Percentiles rank a stretch among this genome's conserved stretches.
Conservation (phyloP, 140 eudicot species). For the Flaveria floridana region DNA sequence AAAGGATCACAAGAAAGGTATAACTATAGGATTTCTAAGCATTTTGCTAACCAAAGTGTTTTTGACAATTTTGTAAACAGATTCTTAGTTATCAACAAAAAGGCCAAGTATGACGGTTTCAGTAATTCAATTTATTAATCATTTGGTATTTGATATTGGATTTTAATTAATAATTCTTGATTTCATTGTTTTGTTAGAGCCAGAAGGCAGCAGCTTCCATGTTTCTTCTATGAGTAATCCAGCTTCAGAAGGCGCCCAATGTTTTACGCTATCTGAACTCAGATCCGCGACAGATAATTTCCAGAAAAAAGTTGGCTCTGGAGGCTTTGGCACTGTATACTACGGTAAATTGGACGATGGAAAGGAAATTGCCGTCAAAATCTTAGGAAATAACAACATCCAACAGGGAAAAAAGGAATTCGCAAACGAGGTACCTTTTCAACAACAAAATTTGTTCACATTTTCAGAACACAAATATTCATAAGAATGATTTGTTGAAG, state of each 20-base stretch:
- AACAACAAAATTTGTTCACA: not conserved
- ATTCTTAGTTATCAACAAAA: not conserved
- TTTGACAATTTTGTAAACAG: not conserved
- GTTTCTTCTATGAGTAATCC: conserved; percentile 46
- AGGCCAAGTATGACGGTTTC: not conserved
- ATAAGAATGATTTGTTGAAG: conserved; percentile 33
- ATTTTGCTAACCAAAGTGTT: not conserved
- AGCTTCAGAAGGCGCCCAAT: conserved; percentile 80
- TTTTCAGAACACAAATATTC: not conserved
- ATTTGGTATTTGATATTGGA: not conserved
- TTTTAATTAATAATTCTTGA: not conserved
- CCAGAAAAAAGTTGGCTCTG: conserved; percentile 86
- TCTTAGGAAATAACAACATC: conserved; percentile 66
- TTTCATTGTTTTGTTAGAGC: conserved; percentile 36
- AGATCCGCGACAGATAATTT: conserved; percentile 70
- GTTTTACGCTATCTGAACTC: conserved; percentile 72
- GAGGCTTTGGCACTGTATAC: conserved; percentile 96
- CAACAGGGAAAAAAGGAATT: conserved; percentile 93
- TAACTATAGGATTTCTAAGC: not conserved
- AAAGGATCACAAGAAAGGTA: conserved; percentile 47
- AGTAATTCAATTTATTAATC: not conserved
- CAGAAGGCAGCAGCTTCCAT: conserved; percentile 40
- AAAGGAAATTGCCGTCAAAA: conserved; percentile 89
- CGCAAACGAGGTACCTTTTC: conserved; percentile 69
- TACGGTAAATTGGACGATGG: conserved; percentile 81